Conservation (phyloP, 495 filamentous ascomycete genomes). For the Annulohypoxylon bovei region DNA sequence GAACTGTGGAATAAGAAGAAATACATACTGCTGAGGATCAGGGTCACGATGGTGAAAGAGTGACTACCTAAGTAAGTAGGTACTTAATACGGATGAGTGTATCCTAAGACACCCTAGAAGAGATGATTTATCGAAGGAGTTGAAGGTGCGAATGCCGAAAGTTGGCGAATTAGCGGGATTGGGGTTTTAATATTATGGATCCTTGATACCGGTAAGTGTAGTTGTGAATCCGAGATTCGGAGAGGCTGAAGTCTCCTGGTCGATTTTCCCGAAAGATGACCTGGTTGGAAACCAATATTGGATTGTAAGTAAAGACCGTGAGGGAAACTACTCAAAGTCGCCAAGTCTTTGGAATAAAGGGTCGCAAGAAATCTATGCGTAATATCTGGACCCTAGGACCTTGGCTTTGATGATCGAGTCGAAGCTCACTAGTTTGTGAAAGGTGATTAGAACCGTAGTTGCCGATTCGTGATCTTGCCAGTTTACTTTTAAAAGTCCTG, state of each 20-base stretch:
- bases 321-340: neutral
- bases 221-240: neutral
- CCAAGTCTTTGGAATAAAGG: neutral
- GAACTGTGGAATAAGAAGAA: neutral
- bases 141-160: neutral
- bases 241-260: neutral
- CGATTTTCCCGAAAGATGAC: neutral
- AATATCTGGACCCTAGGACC: neutral
- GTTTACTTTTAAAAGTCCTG: neutral
- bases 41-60: neutral
- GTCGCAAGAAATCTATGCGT: neutral
- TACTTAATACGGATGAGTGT: neutral
- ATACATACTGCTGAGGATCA: neutral
- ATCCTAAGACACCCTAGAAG: neutral
- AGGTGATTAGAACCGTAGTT: neutral
- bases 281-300: neutral
- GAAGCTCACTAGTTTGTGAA: neutral
- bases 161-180: neutral
- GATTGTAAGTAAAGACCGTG: neutral
- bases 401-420: neutral
- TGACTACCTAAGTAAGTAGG: neutral
- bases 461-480: neutral
- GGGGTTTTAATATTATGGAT: neutral
- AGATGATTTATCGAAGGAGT: neutral
- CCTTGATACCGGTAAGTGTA: neutral